Conservation (phyloP, 1,139 yeast genomes). For the Magnusiomyces clavatus region DNA sequence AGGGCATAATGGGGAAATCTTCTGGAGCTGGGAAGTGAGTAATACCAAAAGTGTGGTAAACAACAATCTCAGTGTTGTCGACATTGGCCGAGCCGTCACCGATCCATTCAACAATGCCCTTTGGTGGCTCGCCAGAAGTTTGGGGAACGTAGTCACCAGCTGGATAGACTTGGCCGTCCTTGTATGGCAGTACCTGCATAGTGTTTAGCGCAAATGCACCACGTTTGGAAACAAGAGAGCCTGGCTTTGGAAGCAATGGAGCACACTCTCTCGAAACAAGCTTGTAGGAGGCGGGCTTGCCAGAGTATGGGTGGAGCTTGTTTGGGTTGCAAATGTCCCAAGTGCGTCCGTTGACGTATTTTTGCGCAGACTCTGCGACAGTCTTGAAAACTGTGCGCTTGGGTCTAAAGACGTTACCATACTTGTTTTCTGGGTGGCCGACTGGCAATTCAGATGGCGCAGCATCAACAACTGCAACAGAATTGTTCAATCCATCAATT, state of each 20-base stretch:
- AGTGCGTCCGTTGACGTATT: slow-evolving; percentile 52
- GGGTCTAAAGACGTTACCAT: slow-evolving; percentile 66
- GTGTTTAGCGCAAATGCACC: slow-evolving; percentile 73
- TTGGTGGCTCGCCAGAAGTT: slow-evolving; percentile 65
- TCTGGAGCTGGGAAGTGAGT: slow-evolving; percentile 86
- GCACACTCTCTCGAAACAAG: slow-evolving; percentile 73
- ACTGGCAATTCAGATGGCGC: slow-evolving; percentile 49
- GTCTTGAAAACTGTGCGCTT: slow-evolving; percentile 59
- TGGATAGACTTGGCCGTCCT: slow-evolving; percentile 57
- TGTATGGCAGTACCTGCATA: slow-evolving; percentile 62
- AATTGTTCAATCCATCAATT: slow-evolving; percentile 71
- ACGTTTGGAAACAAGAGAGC: slow-evolving; percentile 69
- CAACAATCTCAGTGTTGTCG: slow-evolving; percentile 61
- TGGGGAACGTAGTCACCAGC: slow-evolving; percentile 77
- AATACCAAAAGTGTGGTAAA: slow-evolving; percentile 77
- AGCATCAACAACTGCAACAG: slow-evolving; percentile 66
- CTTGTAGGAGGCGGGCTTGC: slow-evolving; percentile 69
- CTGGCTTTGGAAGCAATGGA: slow-evolving; percentile 62
- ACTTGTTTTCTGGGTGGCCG: slow-evolving; percentile 60
- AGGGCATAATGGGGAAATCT: slow-evolving; percentile 86
- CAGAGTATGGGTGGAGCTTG: slow-evolving; percentile 57
- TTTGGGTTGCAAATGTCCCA: slow-evolving; percentile 77
- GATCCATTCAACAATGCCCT: slow-evolving; percentile 68
- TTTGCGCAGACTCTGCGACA: slow-evolving; percentile 57
- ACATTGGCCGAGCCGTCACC: slow-evolving; percentile 57